Evolutionary conservation across 202 grass and related monocot genomes (phyloP).

Genomic region (Schoenoplectus tabernaemontani): DNA sequence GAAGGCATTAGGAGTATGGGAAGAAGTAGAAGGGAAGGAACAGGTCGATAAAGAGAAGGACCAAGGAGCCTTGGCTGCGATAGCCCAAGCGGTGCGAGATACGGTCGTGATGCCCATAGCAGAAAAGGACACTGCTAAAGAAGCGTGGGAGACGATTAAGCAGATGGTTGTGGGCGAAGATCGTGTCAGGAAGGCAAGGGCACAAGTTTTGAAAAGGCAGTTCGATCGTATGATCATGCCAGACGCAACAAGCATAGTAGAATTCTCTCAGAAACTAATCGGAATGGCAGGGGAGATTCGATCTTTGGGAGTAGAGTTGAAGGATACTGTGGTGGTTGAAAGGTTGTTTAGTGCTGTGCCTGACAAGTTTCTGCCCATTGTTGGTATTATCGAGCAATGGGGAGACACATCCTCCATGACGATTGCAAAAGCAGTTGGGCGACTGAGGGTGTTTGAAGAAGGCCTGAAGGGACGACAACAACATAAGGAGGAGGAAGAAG

Average conservation of each 20-base stretch:
- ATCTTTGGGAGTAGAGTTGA: background rate
- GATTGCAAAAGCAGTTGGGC: too few relatives aligned
- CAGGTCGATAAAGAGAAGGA: background rate
- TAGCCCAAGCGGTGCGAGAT: background rate
- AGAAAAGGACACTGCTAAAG: background rate
- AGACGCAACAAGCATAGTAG: background rate
- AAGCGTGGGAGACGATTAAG: background rate
- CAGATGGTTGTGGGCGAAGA: background rate
- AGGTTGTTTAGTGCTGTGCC: slow-evolving; percentile 4
- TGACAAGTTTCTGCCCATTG: too few relatives aligned
- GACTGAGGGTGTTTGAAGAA: background rate
- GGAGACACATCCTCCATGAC: too few relatives aligned
- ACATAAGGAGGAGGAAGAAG: background rate
- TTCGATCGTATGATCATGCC: background rate
- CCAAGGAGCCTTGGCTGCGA: background rate
- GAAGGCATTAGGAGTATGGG: background rate
- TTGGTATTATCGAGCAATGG: too few relatives aligned
- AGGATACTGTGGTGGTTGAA: background rate
- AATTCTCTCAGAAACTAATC: background rate
- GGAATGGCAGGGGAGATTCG: background rate
- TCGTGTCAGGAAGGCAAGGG: background rate
- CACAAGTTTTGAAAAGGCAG: background rate
- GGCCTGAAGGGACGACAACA: background rate
- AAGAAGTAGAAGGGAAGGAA: background rate
- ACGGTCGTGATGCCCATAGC: background rate